phyloP scores from a whole-genome alignment of 1,284 basidiomycete species.

The Volvariella surrecta region DNA sequence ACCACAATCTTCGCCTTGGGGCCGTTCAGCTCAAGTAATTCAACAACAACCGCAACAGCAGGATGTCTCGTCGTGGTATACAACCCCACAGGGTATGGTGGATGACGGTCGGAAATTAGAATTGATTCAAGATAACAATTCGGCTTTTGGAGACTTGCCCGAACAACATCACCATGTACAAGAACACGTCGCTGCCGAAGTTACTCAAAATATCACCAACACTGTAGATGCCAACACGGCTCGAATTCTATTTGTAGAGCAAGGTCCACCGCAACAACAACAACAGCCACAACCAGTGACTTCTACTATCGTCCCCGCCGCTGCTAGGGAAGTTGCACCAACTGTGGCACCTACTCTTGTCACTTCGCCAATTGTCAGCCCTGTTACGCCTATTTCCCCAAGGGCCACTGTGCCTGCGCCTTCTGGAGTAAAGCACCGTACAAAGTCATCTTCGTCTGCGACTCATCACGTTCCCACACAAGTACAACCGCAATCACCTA shows the following conservation, averaged over 20 bases:
- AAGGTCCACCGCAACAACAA: too few relatives aligned
- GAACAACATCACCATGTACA: too few relatives aligned
- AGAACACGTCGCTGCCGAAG: too few relatives aligned
- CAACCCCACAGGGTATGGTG: conserved; percentile 5
- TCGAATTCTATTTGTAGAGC: too few relatives aligned
- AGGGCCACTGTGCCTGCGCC: too few relatives aligned
- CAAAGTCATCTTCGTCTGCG: too few relatives aligned
- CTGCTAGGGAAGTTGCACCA: conserved; percentile 11
- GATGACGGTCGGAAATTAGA: conserved; percentile 2
- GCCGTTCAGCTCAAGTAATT: conserved; percentile 14
- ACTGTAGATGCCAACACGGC: too few relatives aligned
- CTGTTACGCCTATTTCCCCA: neutral
- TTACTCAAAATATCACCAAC: too few relatives aligned
- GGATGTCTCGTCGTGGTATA: conserved; percentile 8
- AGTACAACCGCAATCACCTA: neutral
- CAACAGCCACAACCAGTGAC: conserved; percentile 16
- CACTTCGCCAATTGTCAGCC: conserved; percentile 9
- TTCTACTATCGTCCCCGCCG: conserved; percentile 10
- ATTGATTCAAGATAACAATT: too few relatives aligned
- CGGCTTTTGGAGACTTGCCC: conserved; percentile 3
- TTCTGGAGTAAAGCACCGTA: too few relatives aligned
- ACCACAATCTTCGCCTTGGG: conserved; percentile 29
- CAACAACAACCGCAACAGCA: neutral
- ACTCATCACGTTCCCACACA: neutral
- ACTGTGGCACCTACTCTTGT: conserved; percentile 12